A percentile compares a stretch with the other conserved stretches of the same genome.
Conservation (phyloP, 2,329 filamentous ascomycete genomes). For the Pyricularia pennisetigena region DNA sequence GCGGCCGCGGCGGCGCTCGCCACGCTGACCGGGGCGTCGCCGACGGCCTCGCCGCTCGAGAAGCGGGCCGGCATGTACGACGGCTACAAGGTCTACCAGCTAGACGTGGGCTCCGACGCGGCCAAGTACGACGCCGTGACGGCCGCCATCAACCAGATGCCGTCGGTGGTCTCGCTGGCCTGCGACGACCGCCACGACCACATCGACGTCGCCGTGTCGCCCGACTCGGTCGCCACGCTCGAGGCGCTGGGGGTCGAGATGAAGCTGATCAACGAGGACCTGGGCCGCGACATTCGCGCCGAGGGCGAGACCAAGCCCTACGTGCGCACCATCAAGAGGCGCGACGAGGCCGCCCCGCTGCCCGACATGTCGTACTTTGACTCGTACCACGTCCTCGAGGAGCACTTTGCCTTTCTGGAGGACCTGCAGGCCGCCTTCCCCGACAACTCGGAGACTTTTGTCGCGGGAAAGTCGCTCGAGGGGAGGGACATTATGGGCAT, state of each 20-base stretch:
- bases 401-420: slow-evolving; percentile 38
- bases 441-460: slow-evolving; percentile 35
- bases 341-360: slow-evolving; percentile 13
- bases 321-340: slow-evolving; percentile 15
- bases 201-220: slow-evolving; percentile 30
- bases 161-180: slow-evolving; percentile 21
- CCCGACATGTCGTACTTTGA: slow-evolving; percentile 37
- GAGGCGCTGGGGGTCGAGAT: slow-evolving; percentile 12
- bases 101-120: slow-evolving; percentile 22
- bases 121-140: slow-evolving; percentile 21
- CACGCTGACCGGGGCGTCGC: slow-evolving; percentile 34
- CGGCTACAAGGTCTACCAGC: slow-evolving; percentile 32
- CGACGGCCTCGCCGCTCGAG: slow-evolving; percentile 59
- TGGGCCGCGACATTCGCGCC: slow-evolving; percentile 25
- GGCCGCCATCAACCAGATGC: slow-evolving; percentile 24
- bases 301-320: slow-evolving; percentile 21
- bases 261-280: slow-evolving; percentile 25
- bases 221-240: slow-evolving; percentile 23
- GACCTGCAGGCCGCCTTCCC: slow-evolving; percentile 35
- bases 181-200: slow-evolving; percentile 13
- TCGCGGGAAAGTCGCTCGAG: slow-evolving; percentile 32
- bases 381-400: slow-evolving; percentile 41
- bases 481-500: slow-evolving; percentile 49
- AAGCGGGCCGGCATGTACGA: slow-evolving; percentile 50
- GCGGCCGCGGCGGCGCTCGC: neutral